These are phyloP conservation scores for Paxillus involutus DNA, from an alignment of 768 basidiomycete genomes.

Conservation along the genomic window DNA sequence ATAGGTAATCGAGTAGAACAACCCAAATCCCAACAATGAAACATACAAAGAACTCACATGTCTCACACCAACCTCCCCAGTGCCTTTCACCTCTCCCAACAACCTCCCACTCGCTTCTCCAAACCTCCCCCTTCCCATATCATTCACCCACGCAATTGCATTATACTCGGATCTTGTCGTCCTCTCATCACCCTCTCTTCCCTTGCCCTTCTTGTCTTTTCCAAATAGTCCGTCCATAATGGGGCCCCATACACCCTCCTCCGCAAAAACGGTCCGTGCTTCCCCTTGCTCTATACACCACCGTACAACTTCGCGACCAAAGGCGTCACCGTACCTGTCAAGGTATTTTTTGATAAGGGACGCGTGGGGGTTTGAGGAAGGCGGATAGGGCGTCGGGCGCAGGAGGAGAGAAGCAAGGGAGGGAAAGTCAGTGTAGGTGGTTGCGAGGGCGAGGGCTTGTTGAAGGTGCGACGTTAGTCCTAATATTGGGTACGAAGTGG, in stretches of 20 bases:
- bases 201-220: constrained; percentile 23
- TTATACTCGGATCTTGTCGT: constrained; percentile 45
- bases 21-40: not conserved
- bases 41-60: constrained; percentile 54
- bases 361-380: constrained; percentile 62
- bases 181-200: constrained; percentile 32
- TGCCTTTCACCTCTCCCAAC: constrained; percentile 56
- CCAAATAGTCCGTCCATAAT: constrained; percentile 75
- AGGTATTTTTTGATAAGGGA: constrained; percentile 70
- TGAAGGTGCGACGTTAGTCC: constrained; percentile 65
- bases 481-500: constrained; percentile 25
- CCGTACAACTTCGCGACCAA: constrained; percentile 85
- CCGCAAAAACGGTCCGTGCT: constrained; percentile 77
- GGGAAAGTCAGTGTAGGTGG: constrained; percentile 82
- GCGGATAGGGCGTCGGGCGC: constrained; percentile 59
- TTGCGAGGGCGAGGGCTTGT: constrained; percentile 80
- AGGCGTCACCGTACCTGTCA: constrained; percentile 75
- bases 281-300: constrained; percentile 94
- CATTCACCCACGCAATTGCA: constrained; percentile 83
- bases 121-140: constrained; percentile 69
- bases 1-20: not conserved
- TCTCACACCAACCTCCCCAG: constrained; percentile 63
- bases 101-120: constrained; percentile 65
- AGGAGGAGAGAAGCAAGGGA: constrained; percentile 86
- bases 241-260: constrained; percentile 58